Evolutionary conservation across 1,284 basidiomycete species (phyloP).

Genomic region (Blastosporella zonata): DNA sequence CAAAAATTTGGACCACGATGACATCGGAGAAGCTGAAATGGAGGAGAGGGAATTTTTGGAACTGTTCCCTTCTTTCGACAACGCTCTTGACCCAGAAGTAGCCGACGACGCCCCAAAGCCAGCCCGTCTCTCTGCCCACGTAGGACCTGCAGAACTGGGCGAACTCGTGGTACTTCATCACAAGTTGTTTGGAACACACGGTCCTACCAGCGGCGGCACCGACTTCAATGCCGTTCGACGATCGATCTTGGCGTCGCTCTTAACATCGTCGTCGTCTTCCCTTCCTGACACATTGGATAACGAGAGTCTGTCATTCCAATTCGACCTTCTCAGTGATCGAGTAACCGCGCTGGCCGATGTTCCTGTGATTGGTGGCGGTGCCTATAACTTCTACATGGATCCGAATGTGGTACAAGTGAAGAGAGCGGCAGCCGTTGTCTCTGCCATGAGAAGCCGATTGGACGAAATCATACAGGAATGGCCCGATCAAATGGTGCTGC

Average conservation of each 20-base stretch:
- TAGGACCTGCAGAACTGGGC: slow-evolving; percentile 28
- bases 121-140: slow-evolving; percentile 18
- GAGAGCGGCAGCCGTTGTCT: slow-evolving; percentile 56
- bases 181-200: slow-evolving; percentile 26
- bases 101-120: slow-evolving; percentile 8
- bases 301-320: slow-evolving; percentile 46
- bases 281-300: slow-evolving; percentile 48
- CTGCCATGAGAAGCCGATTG: slow-evolving; percentile 53
- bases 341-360: slow-evolving; percentile 29
- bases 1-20: slow-evolving; percentile 57
- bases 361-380: slow-evolving; percentile 14
- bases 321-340: slow-evolving; percentile 40
- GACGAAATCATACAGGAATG: slow-evolving; percentile 70
- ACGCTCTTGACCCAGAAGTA: slow-evolving; percentile 42
- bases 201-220: slow-evolving; percentile 9
- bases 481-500: slow-evolving; percentile 97
- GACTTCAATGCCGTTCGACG: slow-evolving; percentile 29
- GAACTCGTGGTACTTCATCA: slow-evolving; percentile 39
- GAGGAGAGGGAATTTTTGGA: slow-evolving; percentile 81
- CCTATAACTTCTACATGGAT: slow-evolving; percentile 80
- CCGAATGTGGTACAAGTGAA: slow-evolving; percentile 68
- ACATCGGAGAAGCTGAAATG: slow-evolving; percentile 66
- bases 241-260: slow-evolving; percentile 27
- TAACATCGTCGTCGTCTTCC: slow-evolving; percentile 28
- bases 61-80: slow-evolving; percentile 84